Base-by-base conservation (phyloP, 345 rosid species). In the Eucalyptus tenuipes region DNA sequence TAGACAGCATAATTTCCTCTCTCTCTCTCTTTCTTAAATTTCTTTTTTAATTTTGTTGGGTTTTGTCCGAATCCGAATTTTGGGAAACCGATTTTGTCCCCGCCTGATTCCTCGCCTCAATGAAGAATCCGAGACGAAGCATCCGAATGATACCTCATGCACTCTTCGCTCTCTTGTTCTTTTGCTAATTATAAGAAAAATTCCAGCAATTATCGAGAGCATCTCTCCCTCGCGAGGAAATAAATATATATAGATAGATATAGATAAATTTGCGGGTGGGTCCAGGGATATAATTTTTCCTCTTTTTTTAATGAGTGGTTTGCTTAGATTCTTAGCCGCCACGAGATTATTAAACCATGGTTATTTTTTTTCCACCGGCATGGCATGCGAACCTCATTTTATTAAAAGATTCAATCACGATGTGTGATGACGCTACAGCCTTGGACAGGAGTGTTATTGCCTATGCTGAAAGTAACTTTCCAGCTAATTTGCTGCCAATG, bases 301-400 rank as follows among this genome's bases (percentile, higher is more conserved):
- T 12, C 24, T 0, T 10, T 13, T 31, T 5, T 1, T 37, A 29
- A 61, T 29, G 4, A 11, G 4, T 10, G 1, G 27, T 20, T 37
- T 40, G 6, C 27, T 75, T 20, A 18, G 82, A 75, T 75, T 37
- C 82, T 37, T 20, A 20, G 82, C 82, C 82, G 82, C 82, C 82
- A 37, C 12, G 82, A 37, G 14, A 37, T 11, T 20, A 37, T 33
- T 64, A 64, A 18, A 10, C 82, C 45, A 3, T 10, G 27, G 13
- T 18, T 18, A 15, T 3, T 27, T 5, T 27, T 9, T 18, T 10
- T 10, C 29, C 27, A 4, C 82, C 27, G 14, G 45, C 82, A 10
- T 20, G 27, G 27, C 82, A 37, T 40, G 82, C 82, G 10, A 75
- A 37, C 47, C 82, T 37, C 45, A 25, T 71, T 37, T 37, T 2